Conservation (phyloP, 2,329 filamentous ascomycete species). For the Hymenoscyphus occultus region DNA sequence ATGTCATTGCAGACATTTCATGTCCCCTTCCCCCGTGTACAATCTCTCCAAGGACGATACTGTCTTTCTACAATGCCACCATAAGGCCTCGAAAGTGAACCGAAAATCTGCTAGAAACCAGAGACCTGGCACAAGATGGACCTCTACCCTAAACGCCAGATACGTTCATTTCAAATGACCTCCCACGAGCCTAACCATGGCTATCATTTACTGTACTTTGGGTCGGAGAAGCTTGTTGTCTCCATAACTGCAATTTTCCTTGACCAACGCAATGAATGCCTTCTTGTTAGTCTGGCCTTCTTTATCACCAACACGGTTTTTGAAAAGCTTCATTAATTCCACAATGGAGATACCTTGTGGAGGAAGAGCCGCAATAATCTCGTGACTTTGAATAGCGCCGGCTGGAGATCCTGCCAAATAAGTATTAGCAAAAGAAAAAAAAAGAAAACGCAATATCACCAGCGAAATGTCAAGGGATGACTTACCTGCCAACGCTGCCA, state of each 20-base stretch:
- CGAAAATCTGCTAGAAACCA: neutral
- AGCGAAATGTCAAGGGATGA: slow-evolving; percentile 5
- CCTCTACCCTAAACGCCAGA: neutral
- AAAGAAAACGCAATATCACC: neutral
- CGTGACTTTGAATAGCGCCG: slow-evolving; percentile 46
- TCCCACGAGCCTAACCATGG: neutral
- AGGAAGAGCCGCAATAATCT: slow-evolving; percentile 54
- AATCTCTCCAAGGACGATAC: neutral
- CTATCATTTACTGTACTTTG: neutral
- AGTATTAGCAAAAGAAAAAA: neutral
- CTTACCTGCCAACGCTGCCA: slow-evolving; percentile 23
- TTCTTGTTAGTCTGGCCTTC: slow-evolving; percentile 49
- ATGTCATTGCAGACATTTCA: neutral
- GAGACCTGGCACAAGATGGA: neutral
- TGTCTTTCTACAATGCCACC: neutral
- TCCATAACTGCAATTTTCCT: slow-evolving; percentile 51
- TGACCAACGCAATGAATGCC: slow-evolving; percentile 60
- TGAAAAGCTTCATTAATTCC: slow-evolving; percentile 53
- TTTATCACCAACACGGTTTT: slow-evolving; percentile 49
- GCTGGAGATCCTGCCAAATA: slow-evolving; percentile 16
- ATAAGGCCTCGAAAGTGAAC: neutral
- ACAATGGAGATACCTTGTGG: slow-evolving; percentile 52
- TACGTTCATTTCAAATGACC: neutral
- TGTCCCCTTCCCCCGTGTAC: neutral
- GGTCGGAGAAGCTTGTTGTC: slow-evolving; percentile 50